Conservation (phyloP, 2,329 filamentous ascomycete genomes). For the Coniochaeta prunicola region DNA sequence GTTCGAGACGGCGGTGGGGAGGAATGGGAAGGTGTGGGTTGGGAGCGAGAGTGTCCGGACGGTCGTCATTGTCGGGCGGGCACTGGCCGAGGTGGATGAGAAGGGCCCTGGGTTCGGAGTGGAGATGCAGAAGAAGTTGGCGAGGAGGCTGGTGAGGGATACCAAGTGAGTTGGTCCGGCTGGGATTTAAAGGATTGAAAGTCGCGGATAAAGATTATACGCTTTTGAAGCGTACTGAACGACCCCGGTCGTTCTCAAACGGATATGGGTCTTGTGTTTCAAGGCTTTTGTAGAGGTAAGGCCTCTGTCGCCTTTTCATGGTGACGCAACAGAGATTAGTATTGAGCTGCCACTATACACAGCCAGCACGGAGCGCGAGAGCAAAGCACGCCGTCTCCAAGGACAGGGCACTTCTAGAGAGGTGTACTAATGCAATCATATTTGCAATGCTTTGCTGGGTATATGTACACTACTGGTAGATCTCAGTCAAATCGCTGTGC, state of each 20-base stretch:
- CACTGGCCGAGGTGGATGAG: slow-evolving; percentile 72
- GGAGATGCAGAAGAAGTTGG: slow-evolving; percentile 64
- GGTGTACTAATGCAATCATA: background rate
- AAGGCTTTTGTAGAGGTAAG: no score
- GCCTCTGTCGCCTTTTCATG: no score
- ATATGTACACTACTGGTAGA: background rate
- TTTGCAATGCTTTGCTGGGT: background rate
- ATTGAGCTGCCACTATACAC: no score
- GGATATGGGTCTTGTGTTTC: no score
- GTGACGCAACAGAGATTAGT: no score
- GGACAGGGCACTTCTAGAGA: background rate
- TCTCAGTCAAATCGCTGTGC: background rate
- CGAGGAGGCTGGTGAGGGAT: slow-evolving; percentile 57
- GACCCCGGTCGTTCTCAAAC: no score
- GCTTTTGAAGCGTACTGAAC: no score
- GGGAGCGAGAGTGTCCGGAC: slow-evolving; percentile 68
- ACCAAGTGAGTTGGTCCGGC: slow-evolving; percentile 39
- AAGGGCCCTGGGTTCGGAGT: slow-evolving; percentile 43
- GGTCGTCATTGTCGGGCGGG: slow-evolving; percentile 70
- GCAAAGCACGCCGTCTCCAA: background rate
- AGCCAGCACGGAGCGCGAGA: background rate
- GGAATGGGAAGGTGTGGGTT: slow-evolving; percentile 91
- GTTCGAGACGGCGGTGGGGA: slow-evolving; percentile 89
- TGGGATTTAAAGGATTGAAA: no score
- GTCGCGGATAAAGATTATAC: no score